Evolutionary conservation across 2,329 filamentous ascomycete species (phyloP).

Genomic region (Curvularia eragrostidis): DNA sequence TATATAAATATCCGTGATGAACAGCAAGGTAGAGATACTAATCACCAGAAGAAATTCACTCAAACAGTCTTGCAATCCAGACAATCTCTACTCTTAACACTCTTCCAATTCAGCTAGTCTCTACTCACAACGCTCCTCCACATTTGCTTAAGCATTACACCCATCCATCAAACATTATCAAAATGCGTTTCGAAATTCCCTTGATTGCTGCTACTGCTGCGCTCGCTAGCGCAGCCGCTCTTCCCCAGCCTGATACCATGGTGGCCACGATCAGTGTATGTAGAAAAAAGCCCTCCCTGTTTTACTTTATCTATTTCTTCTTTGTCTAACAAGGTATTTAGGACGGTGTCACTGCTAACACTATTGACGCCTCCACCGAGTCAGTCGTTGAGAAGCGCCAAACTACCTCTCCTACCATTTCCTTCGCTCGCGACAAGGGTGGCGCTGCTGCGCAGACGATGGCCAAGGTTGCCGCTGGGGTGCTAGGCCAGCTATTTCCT

Average conservation of each 20-base stretch:
- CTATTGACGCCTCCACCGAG: too few relatives aligned
- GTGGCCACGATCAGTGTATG: neutral
- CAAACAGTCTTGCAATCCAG: neutral
- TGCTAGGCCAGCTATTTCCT: slow-evolving; percentile 1
- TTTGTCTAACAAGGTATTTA: neutral
- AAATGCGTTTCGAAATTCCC: slow-evolving; percentile 2
- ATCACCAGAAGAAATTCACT: neutral
- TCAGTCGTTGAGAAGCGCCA: neutral
- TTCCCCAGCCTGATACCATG: neutral
- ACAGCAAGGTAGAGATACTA: neutral
- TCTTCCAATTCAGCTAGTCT: too few relatives aligned
- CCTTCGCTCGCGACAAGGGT: neutral
- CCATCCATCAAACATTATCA: neutral
- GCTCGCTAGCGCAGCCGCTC: neutral
- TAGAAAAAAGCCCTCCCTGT: too few relatives aligned
- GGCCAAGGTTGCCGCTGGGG: neutral
- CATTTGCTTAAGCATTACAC: neutral
- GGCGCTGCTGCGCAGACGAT: neutral
- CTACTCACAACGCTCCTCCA: neutral
- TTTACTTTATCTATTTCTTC: too few relatives aligned
- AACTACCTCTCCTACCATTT: neutral
- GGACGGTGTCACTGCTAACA: neutral
- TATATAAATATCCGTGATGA: neutral
- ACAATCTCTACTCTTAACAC: neutral
- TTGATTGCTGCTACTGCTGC: neutral